phyloP scores from a whole-genome alignment of 768 basidiomycete species.

The Rhodotorula kratochvilovae region DNA sequence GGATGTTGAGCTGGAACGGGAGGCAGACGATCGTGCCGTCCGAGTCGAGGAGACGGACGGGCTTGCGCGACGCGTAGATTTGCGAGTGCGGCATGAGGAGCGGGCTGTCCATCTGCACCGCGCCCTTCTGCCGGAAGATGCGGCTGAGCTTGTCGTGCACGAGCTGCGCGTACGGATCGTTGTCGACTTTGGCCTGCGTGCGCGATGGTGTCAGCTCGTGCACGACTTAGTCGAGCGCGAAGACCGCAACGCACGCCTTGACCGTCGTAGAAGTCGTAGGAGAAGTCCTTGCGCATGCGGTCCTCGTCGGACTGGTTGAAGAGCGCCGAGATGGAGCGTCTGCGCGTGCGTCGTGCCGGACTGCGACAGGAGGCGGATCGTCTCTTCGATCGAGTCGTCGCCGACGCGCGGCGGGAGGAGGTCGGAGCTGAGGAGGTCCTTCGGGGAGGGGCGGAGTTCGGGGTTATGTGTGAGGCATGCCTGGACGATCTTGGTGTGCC shows the following conservation, averaged over 20 bases:
- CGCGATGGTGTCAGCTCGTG: background rate
- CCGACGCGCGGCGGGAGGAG: constrained; percentile 40
- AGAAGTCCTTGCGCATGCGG: constrained; percentile 35
- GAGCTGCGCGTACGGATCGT: constrained; percentile 39
- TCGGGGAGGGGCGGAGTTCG: constrained; percentile 40
- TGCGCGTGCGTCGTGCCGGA: constrained; percentile 37
- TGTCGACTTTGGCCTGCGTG: constrained; percentile 38
- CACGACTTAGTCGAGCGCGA: no score
- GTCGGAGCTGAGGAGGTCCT: constrained; percentile 40
- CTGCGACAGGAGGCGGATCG: constrained; percentile 36
- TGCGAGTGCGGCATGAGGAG: constrained; percentile 41
- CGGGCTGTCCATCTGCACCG: constrained; percentile 40
- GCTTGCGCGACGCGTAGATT: constrained; percentile 40
- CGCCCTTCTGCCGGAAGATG: constrained; percentile 40
- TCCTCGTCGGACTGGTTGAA: constrained; percentile 40
- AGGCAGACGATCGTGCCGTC: constrained; percentile 40
- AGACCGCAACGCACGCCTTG: constrained; percentile 5
- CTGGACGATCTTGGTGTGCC: constrained; percentile 44
- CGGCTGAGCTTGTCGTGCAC: constrained; percentile 41
- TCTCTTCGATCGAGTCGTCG: constrained; percentile 43
- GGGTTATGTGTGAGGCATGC: constrained; percentile 43
- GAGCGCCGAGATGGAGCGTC: constrained; percentile 34
- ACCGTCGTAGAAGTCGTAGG: constrained; percentile 38
- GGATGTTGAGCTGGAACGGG: constrained; percentile 40
- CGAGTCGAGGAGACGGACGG: constrained; percentile 38